Base-by-base conservation (phyloP, 495 filamentous ascomycete genomes). In the Xylaria cubensis region DNA sequence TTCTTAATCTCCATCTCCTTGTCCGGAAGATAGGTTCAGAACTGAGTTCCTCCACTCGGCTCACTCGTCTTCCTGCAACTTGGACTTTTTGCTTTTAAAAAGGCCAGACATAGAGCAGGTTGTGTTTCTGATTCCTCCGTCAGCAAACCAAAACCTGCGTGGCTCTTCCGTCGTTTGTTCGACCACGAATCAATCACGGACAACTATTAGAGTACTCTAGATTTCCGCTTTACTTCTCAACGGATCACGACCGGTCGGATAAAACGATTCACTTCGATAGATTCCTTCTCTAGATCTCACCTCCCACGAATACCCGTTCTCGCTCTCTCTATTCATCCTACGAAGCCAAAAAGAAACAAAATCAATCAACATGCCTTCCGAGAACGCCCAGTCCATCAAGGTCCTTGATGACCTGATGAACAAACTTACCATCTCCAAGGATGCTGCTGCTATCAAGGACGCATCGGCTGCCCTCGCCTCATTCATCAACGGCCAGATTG, bases 401-500 rank as follows among this genome's bases (percentile, higher is more conserved):
- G 79, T 86, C 53, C 79, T 87, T 64, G 84, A 87, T 53, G 85
- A 87, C 72, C 80, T 87, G 56, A 84, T 87, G 81, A 79, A 85
- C 74, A 84, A 86, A 82, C 84, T 87, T 77, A 84, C 81, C 74
- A 74, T 87, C 76, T 84, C 84, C 75, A 86, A 85, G 75, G 85
- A 87, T 75, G 84, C 84, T 32, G 82, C 80, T 61, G 81, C 82
- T 65, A 76, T 81, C 75, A 87, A 87, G 82, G 82, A 86, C 61
- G 80, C 85, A 36, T 80, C 85, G 39, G 73, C 66, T 61, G 79
- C 80, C 12, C 55, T 87, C 59, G 85, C 85, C n/a, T 79, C 83
- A 15, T 87, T 87, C 80, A 85, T 87, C 79, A 86, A 87, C 78
- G 85, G 85, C 73, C 79, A 79, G 75, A 85, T 85, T 69, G 81